A percentile compares a stretch with the other conserved stretches of the same genome.
Evolutionary conservation across 1,139 yeast genomes (phyloP).

Genomic region (Yamadazyma conglobata): DNA sequence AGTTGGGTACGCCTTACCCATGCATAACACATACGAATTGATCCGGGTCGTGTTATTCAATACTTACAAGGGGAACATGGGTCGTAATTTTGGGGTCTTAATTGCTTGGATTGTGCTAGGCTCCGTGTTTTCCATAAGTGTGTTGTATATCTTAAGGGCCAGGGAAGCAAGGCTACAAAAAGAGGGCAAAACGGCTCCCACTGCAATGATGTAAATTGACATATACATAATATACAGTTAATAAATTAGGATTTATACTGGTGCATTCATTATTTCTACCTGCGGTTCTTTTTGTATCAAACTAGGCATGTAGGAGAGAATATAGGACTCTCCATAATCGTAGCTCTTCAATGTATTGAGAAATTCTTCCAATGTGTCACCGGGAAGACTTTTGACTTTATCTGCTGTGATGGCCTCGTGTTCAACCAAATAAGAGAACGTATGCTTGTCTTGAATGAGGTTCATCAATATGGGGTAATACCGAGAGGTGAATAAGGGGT

Average conservation of each 20-base stretch:
- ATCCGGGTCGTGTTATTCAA: slow-evolving; percentile 55
- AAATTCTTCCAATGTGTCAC: slow-evolving; percentile 24
- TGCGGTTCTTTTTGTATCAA: too few relatives aligned
- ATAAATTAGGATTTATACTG: too few relatives aligned
- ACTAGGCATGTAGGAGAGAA: slow-evolving; percentile 27
- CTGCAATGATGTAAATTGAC: too few relatives aligned
- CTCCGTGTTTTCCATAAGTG: slow-evolving; percentile 15
- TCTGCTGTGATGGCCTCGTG: slow-evolving; percentile 17
- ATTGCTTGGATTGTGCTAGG: slow-evolving; percentile 57
- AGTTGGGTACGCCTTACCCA: slow-evolving; percentile 66
- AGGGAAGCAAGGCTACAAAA: neutral
- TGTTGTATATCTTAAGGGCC: neutral
- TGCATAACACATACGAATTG: slow-evolving; percentile 55
- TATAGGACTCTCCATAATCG: slow-evolving; percentile 22
- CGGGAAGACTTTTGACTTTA: slow-evolving; percentile 21
- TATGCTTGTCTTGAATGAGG: slow-evolving; percentile 17
- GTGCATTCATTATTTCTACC: slow-evolving; percentile 29
- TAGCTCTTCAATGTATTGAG: slow-evolving; percentile 22
- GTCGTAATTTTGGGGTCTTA: slow-evolving; percentile 56
- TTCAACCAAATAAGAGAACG: slow-evolving; percentile 19
- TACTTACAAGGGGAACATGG: slow-evolving; percentile 53
- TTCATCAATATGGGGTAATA: slow-evolving; percentile 31
- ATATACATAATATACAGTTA: too few relatives aligned
- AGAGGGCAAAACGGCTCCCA: neutral
- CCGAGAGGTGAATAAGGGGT: slow-evolving; percentile 20